Evolutionary conservation across 495 filamentous ascomycete genomes (phyloP).

Genomic region (Penicillium verhagenii): DNA sequence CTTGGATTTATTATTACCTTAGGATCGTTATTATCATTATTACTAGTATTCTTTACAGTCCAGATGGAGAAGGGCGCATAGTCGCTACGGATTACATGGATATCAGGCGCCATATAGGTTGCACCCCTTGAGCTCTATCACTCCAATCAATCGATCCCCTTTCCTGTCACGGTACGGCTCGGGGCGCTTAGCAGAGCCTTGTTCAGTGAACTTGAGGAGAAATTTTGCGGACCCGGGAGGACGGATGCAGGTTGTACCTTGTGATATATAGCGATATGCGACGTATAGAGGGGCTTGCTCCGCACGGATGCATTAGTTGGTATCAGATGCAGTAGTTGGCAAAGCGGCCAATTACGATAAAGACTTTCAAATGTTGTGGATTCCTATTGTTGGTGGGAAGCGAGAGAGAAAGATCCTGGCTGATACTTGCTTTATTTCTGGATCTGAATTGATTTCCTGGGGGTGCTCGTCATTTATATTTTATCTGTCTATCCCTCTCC

Average conservation of each 20-base stretch:
- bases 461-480: background rate
- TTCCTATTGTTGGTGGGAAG: background rate
- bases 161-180: background rate
- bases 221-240: background rate
- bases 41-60: too few relatives aligned
- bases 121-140: background rate
- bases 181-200: background rate
- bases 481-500: background rate
- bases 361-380: background rate
- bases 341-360: background rate
- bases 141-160: background rate
- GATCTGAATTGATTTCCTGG: background rate
- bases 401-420: background rate
- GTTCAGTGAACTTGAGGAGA: background rate
- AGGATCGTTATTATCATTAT: too few relatives aligned
- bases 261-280: background rate
- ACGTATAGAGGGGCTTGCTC: background rate
- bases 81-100: background rate
- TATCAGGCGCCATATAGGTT: background rate
- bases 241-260: background rate
- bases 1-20: too few relatives aligned
- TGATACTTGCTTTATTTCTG: background rate
- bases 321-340: background rate
- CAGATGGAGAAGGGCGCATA: too few relatives aligned
- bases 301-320: background rate